Percentiles rank a stretch among this genome's conserved stretches.
phyloP scores from a whole-genome alignment of 2,329 filamentous ascomycete genomes.

The Cercospora brassicicola region DNA sequence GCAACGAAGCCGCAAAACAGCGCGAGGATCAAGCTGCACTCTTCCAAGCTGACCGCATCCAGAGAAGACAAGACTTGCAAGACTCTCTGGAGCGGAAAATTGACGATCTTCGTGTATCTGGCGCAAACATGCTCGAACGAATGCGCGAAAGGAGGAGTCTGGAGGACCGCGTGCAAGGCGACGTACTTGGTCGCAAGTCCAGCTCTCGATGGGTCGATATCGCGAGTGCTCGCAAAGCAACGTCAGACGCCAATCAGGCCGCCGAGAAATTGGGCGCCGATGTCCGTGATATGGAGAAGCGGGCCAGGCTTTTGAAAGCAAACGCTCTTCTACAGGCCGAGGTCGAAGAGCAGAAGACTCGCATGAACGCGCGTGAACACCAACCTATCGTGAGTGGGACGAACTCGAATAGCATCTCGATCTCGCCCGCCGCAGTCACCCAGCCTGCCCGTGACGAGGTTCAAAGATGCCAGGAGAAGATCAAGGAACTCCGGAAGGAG shows the following conservation, averaged over 20 bases:
- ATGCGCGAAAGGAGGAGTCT: slow-evolving; percentile 9
- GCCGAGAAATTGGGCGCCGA: slow-evolving; percentile 21
- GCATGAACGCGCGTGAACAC: slow-evolving; percentile 32
- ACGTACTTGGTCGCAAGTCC: slow-evolving; percentile 17
- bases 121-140: slow-evolving; percentile 4
- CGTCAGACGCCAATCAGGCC: slow-evolving; percentile 21
- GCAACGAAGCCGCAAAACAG: slow-evolving; percentile 30
- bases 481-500: slow-evolving; percentile 26
- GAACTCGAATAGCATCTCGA: slow-evolving; percentile 23
- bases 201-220: slow-evolving; percentile 31
- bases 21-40: slow-evolving; percentile 24
- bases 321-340: slow-evolving; percentile 32
- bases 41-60: slow-evolving; percentile 34
- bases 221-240: slow-evolving; percentile 29
- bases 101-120: slow-evolving; percentile 11
- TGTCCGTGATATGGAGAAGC: slow-evolving; percentile 22
- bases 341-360: slow-evolving; percentile 34
- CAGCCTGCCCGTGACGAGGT: slow-evolving; percentile 21
- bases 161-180: slow-evolving; percentile 11
- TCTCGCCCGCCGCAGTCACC: slow-evolving; percentile 11
- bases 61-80: slow-evolving; percentile 22
- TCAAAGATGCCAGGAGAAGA: slow-evolving; percentile 28
- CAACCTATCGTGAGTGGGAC: neutral
- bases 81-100: slow-evolving; percentile 6
- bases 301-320: slow-evolving; percentile 28